Conservation (phyloP, 768 basidiomycete species). For the Clitopilus passeckerianus region DNA sequence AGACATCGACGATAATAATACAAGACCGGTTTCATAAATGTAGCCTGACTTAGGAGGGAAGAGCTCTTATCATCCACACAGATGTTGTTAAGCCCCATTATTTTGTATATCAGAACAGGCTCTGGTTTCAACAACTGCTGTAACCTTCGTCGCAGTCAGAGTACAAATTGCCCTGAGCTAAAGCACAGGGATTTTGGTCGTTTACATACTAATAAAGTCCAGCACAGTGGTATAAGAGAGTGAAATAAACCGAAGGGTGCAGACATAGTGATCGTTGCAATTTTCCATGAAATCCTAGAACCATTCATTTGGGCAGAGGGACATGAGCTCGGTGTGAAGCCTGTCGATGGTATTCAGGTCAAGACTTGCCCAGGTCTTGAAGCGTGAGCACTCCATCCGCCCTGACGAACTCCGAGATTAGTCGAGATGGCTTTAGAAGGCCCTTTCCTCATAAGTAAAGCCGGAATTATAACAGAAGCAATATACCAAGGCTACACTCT, state of each 20-base stretch:
- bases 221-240: neutral
- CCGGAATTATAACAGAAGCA: neutral
- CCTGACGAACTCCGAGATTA: constrained; percentile 67
- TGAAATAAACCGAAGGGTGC: neutral
- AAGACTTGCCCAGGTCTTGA: constrained; percentile 62
- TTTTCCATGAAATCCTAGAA: neutral
- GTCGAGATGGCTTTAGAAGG: constrained; percentile 62
- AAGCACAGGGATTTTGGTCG: neutral
- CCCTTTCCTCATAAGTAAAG: constrained; percentile 29
- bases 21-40: too few relatives aligned
- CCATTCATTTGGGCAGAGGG: neutral
- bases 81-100: too few relatives aligned
- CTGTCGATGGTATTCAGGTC: constrained; percentile 54
- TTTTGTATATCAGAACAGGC: too few relatives aligned
- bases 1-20: too few relatives aligned
- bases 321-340: neutral
- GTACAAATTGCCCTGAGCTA: neutral
- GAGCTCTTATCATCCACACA: too few relatives aligned
- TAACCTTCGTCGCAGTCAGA: neutral
- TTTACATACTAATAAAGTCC: neutral
- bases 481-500: neutral
- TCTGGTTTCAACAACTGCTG: neutral
- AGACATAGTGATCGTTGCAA: too few relatives aligned
- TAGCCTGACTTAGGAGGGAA: too few relatives aligned
- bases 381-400: constrained; percentile 62